A percentile compares a stretch with the other conserved stretches of the same genome.
Evolutionary conservation across 805 yeast genomes (phyloP).

Genomic region (Candida fluviatilis): DNA sequence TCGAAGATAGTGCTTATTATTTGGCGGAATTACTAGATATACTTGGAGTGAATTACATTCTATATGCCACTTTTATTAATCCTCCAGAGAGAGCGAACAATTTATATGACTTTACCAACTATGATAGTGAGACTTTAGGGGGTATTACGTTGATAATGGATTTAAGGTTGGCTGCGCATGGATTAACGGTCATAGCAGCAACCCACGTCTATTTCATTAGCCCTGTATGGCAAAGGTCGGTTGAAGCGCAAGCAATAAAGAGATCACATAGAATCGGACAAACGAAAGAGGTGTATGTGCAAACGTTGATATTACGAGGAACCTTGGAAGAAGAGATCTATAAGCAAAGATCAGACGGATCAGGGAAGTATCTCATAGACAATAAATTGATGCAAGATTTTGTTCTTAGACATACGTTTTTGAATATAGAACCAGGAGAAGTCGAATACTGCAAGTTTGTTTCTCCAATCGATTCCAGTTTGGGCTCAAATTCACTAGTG

Average conservation of each 20-base stretch:
- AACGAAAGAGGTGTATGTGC: conserved; percentile 58
- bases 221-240: conserved; percentile 66
- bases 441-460: conserved; percentile 34
- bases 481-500: background rate
- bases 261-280: conserved; percentile 79
- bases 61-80: conserved; percentile 60
- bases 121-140: conserved; percentile 27
- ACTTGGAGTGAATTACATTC: conserved; percentile 54
- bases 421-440: conserved; percentile 25
- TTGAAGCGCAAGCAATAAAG: conserved; percentile 74
- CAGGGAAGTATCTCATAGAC: conserved; percentile 46
- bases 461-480: conserved; percentile 13
- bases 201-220: conserved; percentile 66
- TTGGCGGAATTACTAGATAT: conserved; percentile 61
- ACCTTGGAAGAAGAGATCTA: conserved; percentile 71
- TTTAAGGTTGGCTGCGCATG: conserved; percentile 62
- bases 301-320: conserved; percentile 56
- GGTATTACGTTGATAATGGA: conserved; percentile 65
- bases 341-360: conserved; percentile 25
- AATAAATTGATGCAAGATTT: conserved; percentile 56
- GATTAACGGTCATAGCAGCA: conserved; percentile 63
- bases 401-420: conserved; percentile 47
- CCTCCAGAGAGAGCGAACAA: conserved; percentile 48
- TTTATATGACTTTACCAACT: conserved; percentile 45
- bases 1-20: conserved; percentile 68